Evolutionary conservation across 768 basidiomycete genomes (phyloP).

Genomic region (Auricularia sp.): DNA sequence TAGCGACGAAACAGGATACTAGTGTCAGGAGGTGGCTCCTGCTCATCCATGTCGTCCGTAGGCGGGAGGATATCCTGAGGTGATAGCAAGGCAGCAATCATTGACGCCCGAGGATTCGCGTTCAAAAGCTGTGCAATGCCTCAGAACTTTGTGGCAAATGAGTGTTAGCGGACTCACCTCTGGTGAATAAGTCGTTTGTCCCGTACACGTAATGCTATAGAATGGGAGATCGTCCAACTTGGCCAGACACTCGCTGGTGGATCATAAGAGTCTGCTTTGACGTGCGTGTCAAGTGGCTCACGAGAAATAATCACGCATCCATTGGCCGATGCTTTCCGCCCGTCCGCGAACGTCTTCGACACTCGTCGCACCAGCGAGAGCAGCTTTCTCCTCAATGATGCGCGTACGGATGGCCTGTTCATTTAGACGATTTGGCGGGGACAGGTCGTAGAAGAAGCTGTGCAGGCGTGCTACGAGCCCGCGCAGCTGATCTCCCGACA

Average conservation of each 20-base stretch:
- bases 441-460: slow-evolving; percentile 26
- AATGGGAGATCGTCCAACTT: slow-evolving; percentile 41
- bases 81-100: slow-evolving; percentile 50
- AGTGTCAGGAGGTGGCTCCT: slow-evolving; percentile 52
- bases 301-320: background rate
- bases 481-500: slow-evolving; percentile 24
- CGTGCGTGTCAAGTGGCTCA: background rate
- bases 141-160: background rate
- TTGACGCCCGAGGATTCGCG: slow-evolving; percentile 52
- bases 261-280: background rate
- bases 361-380: background rate
- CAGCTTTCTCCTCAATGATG: background rate
- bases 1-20: slow-evolving; percentile 70
- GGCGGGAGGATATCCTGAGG: slow-evolving; percentile 39
- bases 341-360: background rate
- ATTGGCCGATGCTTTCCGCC: background rate
- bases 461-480: slow-evolving; percentile 29
- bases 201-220: slow-evolving; percentile 71
- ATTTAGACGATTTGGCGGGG: slow-evolving; percentile 18
- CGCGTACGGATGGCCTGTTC: background rate
- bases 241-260: slow-evolving; percentile 30
- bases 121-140: slow-evolving; percentile 44
- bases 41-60: slow-evolving; percentile 10
- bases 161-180: slow-evolving; percentile 23
- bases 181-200: slow-evolving; percentile 49